A percentile compares a stretch with the other conserved stretches of the same genome.
Conservation (phyloP, 768 basidiomycete genomes). For the Podaxis sp. region DNA sequence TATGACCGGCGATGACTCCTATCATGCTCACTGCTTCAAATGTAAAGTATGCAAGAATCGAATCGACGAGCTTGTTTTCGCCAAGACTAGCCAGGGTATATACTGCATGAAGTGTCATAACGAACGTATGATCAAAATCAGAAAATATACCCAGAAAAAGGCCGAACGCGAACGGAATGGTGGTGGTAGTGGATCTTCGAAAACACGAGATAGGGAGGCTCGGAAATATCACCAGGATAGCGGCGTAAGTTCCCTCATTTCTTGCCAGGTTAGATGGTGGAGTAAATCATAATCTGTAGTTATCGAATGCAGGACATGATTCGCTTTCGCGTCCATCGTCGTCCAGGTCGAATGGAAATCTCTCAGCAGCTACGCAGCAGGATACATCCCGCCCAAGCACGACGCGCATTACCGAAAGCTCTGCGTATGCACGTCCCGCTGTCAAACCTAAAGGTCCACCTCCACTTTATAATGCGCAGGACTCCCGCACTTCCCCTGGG, state of each 20-base stretch:
- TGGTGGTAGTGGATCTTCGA: conserved; percentile 37
- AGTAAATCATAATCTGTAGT: background rate
- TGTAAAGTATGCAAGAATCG: conserved; percentile 92
- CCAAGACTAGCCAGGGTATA: conserved; percentile 96
- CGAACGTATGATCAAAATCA: conserved; percentile 90
- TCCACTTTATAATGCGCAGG: conserved; percentile 29
- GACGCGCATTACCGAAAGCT: conserved; percentile 15
- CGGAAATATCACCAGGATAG: conserved; percentile 34
- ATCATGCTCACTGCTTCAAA: conserved; percentile 98
- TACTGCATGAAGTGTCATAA: conserved; percentile 99
- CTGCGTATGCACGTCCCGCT: conserved; percentile 13
- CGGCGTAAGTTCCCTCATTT: conserved; percentile 31
- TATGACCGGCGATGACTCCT: conserved; percentile 98
- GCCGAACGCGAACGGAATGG: conserved; percentile 57
- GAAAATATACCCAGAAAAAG: conserved; percentile 88
- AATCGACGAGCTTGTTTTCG: conserved; percentile 97
- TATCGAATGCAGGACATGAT: conserved; percentile 8
- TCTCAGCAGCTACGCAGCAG: background rate
- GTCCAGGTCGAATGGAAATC: conserved; percentile 12
- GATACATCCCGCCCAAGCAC: conserved; percentile 18
- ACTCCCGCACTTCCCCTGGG: conserved; percentile 7
- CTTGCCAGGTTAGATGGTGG: background rate
- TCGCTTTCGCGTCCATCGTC: conserved; percentile 10
- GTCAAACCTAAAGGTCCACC: conserved; percentile 25
- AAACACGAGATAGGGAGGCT: conserved; percentile 36